Evolutionary conservation across 495 filamentous ascomycete species (phyloP), one percentile per base, ranked within the genome.

Genomic region (Hypoxylon subgilvum): DNA sequence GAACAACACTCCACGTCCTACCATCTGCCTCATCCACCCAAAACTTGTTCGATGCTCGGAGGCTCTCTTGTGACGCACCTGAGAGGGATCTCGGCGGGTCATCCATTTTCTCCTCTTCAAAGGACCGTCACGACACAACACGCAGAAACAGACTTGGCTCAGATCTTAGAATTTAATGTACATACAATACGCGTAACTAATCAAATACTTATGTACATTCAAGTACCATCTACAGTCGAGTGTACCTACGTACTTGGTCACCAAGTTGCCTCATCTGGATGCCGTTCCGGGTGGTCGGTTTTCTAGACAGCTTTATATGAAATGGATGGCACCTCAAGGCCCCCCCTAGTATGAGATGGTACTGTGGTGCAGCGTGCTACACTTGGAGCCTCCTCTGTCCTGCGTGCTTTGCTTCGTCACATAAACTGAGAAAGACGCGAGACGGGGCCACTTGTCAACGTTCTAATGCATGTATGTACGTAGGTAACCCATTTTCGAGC

Each of bases 351-450:
- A 31, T 30, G 25, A 34, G 4, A 36, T 14, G 38, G 57, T 17
- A 61, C 43, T 17, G 43, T 48, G 49, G 14, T n/a, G n/a, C n/a
- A n/a, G n/a, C n/a, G 22, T 44, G 36, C 32, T 48, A 14, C 41
- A 9, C 35, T 31, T 28, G 18, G 19, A 38, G 45, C 17, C 10
- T 27, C 39, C 34, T 51, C 32, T 56, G 45, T 31, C 34, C 28
- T 51, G 31, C 51, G 44, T 40, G 51, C 12, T 30, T 27, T 13
- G 17, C 34, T 4, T 35, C 14, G 35, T 40, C 31, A 44, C 40
- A 23, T 19, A 62, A 62, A 52, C 52, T 40, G 52, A 56, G 51
- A 62, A 62, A 30, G 56, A 52, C 17, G 46, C 59, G 59, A 62
- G 46, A 56, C 41, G 59, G 59, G 52, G 45, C 23, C 23, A 46